Percentiles rank a stretch among this genome's conserved stretches.
Evolutionary conservation across 495 filamentous ascomycete species (phyloP).

Genomic region (Melanomma pulvis-pyrius): DNA sequence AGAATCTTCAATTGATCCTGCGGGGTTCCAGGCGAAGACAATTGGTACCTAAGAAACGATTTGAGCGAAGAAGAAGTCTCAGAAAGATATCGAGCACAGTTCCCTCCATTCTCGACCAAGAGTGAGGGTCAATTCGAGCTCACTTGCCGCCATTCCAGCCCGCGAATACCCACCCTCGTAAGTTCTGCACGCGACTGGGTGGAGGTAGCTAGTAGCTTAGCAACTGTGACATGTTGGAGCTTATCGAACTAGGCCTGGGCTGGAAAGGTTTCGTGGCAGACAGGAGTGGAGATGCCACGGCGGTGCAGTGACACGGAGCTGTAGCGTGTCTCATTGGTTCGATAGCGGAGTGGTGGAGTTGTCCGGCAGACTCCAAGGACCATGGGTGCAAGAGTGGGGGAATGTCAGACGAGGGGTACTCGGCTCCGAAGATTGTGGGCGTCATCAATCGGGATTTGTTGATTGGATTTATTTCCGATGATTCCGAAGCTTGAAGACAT

Average conservation of each 20-base stretch:
- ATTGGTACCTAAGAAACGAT: too few relatives aligned
- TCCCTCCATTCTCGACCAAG: background rate
- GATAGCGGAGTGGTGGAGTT: background rate
- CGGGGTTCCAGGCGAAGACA: too few relatives aligned
- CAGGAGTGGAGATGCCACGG: background rate
- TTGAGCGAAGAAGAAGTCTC: too few relatives aligned
- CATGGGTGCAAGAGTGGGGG: background rate
- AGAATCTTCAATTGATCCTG: too few relatives aligned
- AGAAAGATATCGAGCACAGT: too few relatives aligned
- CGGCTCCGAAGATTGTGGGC: background rate
- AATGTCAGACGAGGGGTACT: background rate
- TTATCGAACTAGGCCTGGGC: background rate
- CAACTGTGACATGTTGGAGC: background rate
- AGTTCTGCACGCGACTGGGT: background rate
- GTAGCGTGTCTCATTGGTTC: background rate
- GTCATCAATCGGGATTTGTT: background rate
- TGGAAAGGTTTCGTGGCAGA: background rate
- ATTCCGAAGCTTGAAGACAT: too few relatives aligned
- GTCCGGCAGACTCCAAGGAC: background rate
- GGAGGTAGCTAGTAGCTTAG: background rate
- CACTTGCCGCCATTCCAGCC: slow-evolving; percentile 22
- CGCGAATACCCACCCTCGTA: slow-evolving; percentile 10
- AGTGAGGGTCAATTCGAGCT: background rate
- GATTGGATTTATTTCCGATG: background rate
- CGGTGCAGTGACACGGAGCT: background rate